phyloP scores from a whole-genome alignment of 768 basidiomycete genomes.

The Russula olivacea region DNA sequence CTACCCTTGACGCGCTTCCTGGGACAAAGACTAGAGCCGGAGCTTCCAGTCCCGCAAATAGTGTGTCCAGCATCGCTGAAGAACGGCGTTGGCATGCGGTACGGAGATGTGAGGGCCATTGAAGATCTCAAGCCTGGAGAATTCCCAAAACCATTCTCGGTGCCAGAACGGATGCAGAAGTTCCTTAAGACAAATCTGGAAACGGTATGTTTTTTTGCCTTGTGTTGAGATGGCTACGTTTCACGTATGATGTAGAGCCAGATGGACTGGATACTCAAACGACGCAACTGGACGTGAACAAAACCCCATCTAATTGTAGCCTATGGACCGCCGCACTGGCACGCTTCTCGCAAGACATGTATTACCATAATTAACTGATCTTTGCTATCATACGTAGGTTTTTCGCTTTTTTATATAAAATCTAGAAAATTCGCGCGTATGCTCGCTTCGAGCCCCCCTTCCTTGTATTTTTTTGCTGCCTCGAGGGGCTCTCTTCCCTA shows the following conservation, averaged over 20 bases:
- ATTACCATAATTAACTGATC: conserved; percentile 1
- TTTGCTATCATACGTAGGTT: neutral
- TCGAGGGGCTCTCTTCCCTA: no score
- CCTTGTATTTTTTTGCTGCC: no score
- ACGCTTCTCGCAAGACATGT: conserved; percentile 1
- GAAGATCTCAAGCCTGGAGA: conserved; percentile 19
- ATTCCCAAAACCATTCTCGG: conserved; percentile 18
- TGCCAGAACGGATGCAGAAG: conserved; percentile 14
- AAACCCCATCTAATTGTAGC: neutral
- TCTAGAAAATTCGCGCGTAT: no score
- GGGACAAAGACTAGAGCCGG: conserved; percentile 20
- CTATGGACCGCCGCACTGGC: neutral
- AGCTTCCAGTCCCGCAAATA: conserved; percentile 18
- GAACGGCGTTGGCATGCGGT: conserved; percentile 9
- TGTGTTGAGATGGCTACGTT: neutral
- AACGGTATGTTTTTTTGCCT: neutral
- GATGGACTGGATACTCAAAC: conserved; percentile 22
- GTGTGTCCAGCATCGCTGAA: conserved; percentile 14
- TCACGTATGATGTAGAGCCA: conserved; percentile 9
- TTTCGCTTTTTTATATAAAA: no score
- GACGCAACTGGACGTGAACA: conserved; percentile 14
- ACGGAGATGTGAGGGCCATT: conserved; percentile 11
- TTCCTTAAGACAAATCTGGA: conserved; percentile 17
- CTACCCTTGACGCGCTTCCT: conserved; percentile 14
- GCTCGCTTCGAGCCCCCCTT: no score